These are phyloP conservation scores for Pseudozyma sp. DNA, from an alignment of 1,284 basidiomycete genomes.

Conservation along the genomic window DNA sequence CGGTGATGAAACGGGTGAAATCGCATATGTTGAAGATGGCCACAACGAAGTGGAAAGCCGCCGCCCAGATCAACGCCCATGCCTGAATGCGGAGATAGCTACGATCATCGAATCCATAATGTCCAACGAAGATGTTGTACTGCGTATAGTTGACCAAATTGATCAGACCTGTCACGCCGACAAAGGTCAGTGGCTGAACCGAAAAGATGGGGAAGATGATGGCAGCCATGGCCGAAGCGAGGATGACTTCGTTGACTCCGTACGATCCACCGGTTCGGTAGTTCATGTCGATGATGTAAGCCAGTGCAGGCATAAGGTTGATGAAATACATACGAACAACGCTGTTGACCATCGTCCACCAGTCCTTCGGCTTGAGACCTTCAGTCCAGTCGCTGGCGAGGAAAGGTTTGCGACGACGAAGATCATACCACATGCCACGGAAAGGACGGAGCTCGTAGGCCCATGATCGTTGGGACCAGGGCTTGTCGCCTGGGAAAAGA, in stretches of 20 bases:
- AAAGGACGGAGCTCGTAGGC: slow-evolving; percentile 71
- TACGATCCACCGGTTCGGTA: slow-evolving; percentile 86
- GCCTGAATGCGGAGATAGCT: slow-evolving; percentile 64
- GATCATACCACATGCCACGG: slow-evolving; percentile 81
- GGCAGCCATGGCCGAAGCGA: slow-evolving; percentile 77
- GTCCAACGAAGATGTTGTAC: slow-evolving; percentile 64
- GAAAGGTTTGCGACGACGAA: slow-evolving; percentile 81
- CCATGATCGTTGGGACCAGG: slow-evolving; percentile 66
- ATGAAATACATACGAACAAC: slow-evolving; percentile 66
- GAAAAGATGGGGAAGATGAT: slow-evolving; percentile 91
- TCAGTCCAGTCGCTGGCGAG: slow-evolving; percentile 70
- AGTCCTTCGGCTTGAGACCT: slow-evolving; percentile 53
- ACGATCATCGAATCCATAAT: slow-evolving; percentile 59
- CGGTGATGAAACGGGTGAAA: slow-evolving; percentile 70
- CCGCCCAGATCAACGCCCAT: slow-evolving; percentile 93
- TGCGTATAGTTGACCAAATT: slow-evolving; percentile 68
- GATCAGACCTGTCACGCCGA: slow-evolving; percentile 85
- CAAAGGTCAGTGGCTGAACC: slow-evolving; percentile 90
- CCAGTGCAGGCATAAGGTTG: slow-evolving; percentile 84
- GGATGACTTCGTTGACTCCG: slow-evolving; percentile 84
- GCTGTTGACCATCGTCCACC: slow-evolving; percentile 53
- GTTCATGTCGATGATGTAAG: slow-evolving; percentile 92
- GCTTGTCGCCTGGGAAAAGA: slow-evolving; percentile 49
- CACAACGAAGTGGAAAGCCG: slow-evolving; percentile 89
- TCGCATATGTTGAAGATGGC: slow-evolving; percentile 78